These are phyloP conservation scores for Capsella bursapastoris DNA, from an alignment of 345 rosid species.

Conservation along the genomic window DNA sequence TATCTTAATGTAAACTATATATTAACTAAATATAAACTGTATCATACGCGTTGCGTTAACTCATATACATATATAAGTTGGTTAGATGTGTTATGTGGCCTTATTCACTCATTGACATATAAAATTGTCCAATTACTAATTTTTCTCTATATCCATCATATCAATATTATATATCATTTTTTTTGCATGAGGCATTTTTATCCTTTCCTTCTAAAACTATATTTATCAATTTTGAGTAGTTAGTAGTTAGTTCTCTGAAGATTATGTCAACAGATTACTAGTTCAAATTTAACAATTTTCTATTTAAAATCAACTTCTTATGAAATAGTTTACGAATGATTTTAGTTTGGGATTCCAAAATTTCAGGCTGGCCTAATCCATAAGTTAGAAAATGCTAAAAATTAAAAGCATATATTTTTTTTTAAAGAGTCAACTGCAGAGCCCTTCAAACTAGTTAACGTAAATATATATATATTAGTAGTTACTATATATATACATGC, in stretches of 20 bases:
- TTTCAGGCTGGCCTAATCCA: background rate
- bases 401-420: background rate
- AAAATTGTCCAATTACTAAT: background rate
- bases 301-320: background rate
- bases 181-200: background rate
- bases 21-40: too few species aligned
- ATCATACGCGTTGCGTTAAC: too few species aligned
- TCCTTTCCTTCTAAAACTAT: too few species aligned
- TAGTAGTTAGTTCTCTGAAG: background rate
- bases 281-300: background rate
- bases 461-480: background rate
- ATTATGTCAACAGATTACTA: background rate
- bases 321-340: background rate
- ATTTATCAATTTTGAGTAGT: too few species aligned
- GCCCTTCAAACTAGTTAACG: conserved; percentile 4
- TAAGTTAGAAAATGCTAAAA: background rate
- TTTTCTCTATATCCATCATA: background rate
- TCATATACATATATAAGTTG: too few species aligned
- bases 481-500: too few species aligned
- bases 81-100: background rate
- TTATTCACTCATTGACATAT: background rate
- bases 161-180: background rate
- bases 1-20: too few species aligned
- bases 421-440: background rate
- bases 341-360: background rate